Conservation (phyloP, 1,139 yeast genomes). For the Nakaseomyces bracarensis region DNA sequence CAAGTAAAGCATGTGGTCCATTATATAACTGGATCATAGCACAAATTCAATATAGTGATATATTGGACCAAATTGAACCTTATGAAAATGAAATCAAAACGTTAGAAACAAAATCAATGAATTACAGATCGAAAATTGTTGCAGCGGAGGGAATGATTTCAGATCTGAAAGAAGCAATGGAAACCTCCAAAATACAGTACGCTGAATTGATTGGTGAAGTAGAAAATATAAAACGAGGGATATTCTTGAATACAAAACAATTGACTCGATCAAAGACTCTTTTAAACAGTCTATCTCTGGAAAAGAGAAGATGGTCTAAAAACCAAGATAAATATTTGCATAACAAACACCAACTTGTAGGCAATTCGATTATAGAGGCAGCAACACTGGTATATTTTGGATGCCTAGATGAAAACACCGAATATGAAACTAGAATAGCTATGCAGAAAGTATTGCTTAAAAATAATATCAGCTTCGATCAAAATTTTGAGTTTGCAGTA, state of each 20-base stretch:
- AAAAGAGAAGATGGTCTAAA: constrained; percentile 67
- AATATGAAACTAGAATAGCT: constrained; percentile 1
- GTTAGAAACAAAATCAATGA: constrained; percentile 53
- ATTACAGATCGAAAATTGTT: constrained; percentile 57
- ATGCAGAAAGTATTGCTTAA: constrained; percentile 40
- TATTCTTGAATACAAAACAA: constrained; percentile 52
- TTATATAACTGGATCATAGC: constrained; percentile 84
- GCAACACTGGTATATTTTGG: constrained; percentile 61
- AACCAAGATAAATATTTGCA: constrained; percentile 46
- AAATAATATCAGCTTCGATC: constrained; percentile 39
- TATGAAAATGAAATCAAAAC: constrained; percentile 54
- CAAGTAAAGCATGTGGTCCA: constrained; percentile 95
- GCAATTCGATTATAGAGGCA: constrained; percentile 58
- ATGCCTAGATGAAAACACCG: constrained; percentile 40
- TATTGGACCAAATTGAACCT: constrained; percentile 68
- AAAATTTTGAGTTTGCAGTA: constrained; percentile 32
- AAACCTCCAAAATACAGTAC: constrained; percentile 56
- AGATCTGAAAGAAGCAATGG: constrained; percentile 66
- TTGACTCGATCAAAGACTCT: constrained; percentile 57
- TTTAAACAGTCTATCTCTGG: constrained; percentile 56
- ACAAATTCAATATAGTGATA: constrained; percentile 62
- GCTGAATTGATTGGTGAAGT: constrained; percentile 68
- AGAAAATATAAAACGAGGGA: constrained; percentile 65
- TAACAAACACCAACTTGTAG: constrained; percentile 45
- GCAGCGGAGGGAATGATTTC: constrained; percentile 76